Conservation (phyloP, 139 green algal species). For the Ettlia oleoabundans region DNA sequence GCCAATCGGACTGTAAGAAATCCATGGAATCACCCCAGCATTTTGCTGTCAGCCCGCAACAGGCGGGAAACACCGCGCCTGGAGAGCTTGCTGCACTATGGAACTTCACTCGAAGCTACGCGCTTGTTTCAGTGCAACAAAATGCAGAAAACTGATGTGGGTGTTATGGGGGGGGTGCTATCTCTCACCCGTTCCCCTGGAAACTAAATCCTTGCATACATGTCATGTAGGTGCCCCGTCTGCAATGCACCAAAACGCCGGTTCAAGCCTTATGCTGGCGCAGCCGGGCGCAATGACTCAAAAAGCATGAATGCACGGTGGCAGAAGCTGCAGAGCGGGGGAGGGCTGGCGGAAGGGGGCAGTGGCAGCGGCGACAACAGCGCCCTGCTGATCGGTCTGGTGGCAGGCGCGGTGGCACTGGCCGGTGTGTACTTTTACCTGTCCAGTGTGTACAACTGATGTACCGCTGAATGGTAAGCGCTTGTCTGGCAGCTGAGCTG, state of each 20-base stretch:
- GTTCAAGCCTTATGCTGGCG: slow-evolving; percentile 46
- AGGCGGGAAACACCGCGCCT: no score
- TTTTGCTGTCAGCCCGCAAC: no score
- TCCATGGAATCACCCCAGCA: no score
- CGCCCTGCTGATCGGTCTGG: background rate
- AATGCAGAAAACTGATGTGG: no score
- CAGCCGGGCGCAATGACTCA: slow-evolving; percentile 12
- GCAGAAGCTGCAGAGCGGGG: slow-evolving; percentile 22
- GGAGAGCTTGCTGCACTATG: no score
- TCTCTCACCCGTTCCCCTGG: background rate
- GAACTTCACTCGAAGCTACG: no score
- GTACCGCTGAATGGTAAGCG: no score
- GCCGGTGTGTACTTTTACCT: slow-evolving; percentile 30
- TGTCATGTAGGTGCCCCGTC: slow-evolving; percentile 31
- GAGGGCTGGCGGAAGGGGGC: background rate
- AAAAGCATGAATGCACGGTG: slow-evolving; percentile 37
- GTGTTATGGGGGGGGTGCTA: no score
- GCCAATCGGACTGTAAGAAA: no score
- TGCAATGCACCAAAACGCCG: slow-evolving; percentile 42
- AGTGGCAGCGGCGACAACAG: background rate
- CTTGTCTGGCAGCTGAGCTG: no score
- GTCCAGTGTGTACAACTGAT: slow-evolving; percentile 25
- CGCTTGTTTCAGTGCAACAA: no score
- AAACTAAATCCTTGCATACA: no score
- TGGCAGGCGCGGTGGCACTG: slow-evolving; percentile 22